A percentile compares a stretch with the other conserved stretches of the same genome.
Conservation (phyloP, 2,329 filamentous ascomycete genomes). For the Nothophoma quercina region DNA sequence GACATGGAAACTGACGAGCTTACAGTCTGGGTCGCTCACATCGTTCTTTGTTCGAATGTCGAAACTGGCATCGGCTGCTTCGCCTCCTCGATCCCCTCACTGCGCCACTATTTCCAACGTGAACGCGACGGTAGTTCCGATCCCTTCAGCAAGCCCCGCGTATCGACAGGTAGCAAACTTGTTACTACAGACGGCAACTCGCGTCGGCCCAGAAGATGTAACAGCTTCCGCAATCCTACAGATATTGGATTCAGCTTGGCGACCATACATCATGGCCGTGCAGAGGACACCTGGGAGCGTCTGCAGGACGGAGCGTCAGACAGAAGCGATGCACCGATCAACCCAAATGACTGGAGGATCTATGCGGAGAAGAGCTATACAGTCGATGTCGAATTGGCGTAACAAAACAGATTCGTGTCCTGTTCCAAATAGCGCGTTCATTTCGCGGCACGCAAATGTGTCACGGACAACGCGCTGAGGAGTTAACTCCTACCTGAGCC, state of each 20-base stretch:
- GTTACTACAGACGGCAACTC: constrained; percentile 18
- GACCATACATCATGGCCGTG: constrained; percentile 20
- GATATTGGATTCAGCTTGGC: constrained; percentile 24
- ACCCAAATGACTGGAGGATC: constrained; percentile 20
- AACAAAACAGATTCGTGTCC: no score
- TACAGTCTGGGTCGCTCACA: constrained; percentile 33
- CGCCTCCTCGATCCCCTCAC: constrained; percentile 27
- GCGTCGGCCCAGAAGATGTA: constrained; percentile 7
- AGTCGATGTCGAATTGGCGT: constrained; percentile 23
- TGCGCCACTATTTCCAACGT: constrained; percentile 26
- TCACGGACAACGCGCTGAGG: no score
- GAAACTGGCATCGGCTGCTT: constrained; percentile 35
- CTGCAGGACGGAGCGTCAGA: constrained; percentile 29
- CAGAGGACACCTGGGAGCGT: constrained; percentile 27
- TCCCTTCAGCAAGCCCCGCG: constrained; percentile 17
- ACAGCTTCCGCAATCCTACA: constrained; percentile 19
- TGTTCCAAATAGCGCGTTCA: no score
- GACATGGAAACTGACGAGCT: background rate
- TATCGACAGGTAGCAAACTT: constrained; percentile 5
- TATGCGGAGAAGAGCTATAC: constrained; percentile 23
- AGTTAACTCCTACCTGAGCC: no score
- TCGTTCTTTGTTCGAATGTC: constrained; percentile 33
- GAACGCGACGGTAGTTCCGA: constrained; percentile 21
- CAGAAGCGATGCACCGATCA: constrained; percentile 19
- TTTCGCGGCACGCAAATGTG: no score